phyloP scores from a whole-genome alignment of 139 green algal genomes.

The Coelastrella sp. region DNA sequence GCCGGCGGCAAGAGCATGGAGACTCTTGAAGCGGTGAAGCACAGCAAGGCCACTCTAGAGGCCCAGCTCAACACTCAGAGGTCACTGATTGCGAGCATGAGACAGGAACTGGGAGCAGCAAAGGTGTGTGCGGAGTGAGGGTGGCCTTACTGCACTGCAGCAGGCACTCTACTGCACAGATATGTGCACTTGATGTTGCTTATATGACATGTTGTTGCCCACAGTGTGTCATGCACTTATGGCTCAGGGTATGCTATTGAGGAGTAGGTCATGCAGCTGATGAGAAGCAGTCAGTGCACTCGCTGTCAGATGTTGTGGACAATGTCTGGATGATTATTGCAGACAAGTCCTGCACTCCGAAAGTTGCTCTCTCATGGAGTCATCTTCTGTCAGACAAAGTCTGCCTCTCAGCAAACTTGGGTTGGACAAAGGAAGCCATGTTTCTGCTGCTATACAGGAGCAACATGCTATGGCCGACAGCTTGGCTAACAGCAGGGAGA shows the following conservation, averaged over 20 bases:
- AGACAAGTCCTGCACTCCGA: too few relatives aligned
- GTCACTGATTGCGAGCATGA: constrained; percentile 61
- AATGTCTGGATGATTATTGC: too few relatives aligned
- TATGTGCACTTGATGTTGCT: background rate
- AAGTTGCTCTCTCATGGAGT: too few relatives aligned
- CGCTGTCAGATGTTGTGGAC: too few relatives aligned
- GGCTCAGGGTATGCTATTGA: too few relatives aligned
- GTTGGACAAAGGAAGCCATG: background rate
- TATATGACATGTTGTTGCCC: background rate
- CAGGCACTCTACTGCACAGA: too few relatives aligned
- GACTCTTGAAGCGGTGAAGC: constrained; percentile 60
- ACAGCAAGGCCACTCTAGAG: constrained; percentile 71
- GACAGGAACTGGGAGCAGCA: constrained; percentile 59
- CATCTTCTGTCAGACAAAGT: too few relatives aligned
- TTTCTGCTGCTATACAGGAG: constrained; percentile 46
- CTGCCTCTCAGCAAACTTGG: too few relatives aligned
- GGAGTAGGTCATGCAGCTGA: too few relatives aligned
- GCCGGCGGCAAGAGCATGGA: constrained; percentile 62
- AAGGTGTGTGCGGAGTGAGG: constrained; percentile 24
- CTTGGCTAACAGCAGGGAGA: constrained; percentile 40
- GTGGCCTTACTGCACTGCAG: background rate
- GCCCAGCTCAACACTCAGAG: constrained; percentile 63
- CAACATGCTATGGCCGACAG: constrained; percentile 59
- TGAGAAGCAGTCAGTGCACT: too few relatives aligned
- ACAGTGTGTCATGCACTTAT: too few relatives aligned